phyloP scores from a whole-genome alignment of 2,329 filamentous ascomycete species.

The Cercospora zeina region DNA sequence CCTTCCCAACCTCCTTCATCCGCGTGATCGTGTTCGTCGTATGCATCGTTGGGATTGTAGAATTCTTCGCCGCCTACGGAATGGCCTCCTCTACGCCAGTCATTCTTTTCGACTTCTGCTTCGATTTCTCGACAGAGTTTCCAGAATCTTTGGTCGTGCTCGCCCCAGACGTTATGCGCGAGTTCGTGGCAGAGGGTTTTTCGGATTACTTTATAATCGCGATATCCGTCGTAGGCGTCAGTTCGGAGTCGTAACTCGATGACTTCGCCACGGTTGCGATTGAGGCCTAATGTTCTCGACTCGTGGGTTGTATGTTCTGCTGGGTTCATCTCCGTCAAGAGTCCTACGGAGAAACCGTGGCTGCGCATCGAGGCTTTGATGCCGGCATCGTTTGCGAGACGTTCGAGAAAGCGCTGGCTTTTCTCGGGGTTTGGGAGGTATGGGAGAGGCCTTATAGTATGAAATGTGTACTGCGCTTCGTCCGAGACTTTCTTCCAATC shows the following conservation, averaged over 20 bases:
- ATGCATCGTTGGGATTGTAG: conserved; percentile 53
- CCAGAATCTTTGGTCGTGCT: conserved; percentile 89
- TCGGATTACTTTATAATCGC: conserved; percentile 88
- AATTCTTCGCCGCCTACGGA: conserved; percentile 61
- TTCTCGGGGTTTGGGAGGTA: conserved; percentile 75
- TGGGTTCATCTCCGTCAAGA: conserved; percentile 96
- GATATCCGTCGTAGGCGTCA: conserved; percentile 88
- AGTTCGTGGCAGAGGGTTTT: conserved; percentile 94
- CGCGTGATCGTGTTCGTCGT: conserved; percentile 50
- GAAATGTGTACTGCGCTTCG: conserved; percentile 77
- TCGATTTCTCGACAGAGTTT: conserved; percentile 84
- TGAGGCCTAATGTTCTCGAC: conserved; percentile 79
- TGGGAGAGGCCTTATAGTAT: conserved; percentile 69
- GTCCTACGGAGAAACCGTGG: conserved; percentile 78
- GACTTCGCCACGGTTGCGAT: conserved; percentile 81
- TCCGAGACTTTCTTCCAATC: conserved; percentile 55
- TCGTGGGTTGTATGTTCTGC: conserved; percentile 78
- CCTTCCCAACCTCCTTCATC: conserved; percentile 76
- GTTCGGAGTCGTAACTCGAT: conserved; percentile 91
- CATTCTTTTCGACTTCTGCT: conserved; percentile 74
- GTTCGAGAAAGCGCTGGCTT: conserved; percentile 69
- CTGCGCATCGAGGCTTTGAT: conserved; percentile 80
- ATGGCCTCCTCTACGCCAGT: conserved; percentile 73
- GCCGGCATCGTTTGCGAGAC: conserved; percentile 78
- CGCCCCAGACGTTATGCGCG: conserved; percentile 82